Evolutionary conservation across 1,139 yeast genomes (phyloP).

Genomic region (Candida labiduridarum): DNA sequence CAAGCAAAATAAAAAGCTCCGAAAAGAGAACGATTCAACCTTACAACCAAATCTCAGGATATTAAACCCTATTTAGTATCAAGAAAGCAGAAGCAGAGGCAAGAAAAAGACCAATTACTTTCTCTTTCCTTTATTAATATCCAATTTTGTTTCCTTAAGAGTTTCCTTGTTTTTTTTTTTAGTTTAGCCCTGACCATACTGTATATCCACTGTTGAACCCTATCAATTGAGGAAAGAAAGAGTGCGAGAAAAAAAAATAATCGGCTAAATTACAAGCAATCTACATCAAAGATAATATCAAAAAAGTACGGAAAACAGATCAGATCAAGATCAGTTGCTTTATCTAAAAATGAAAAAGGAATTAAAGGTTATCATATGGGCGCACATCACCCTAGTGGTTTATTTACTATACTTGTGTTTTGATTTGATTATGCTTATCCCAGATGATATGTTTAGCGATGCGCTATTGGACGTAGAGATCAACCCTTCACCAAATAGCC

Average conservation of each 20-base stretch:
- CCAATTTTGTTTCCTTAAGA: neutral
- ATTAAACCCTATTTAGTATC: neutral
- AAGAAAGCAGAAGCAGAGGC: neutral
- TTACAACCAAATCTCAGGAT: constrained; percentile 1
- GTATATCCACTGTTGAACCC: neutral
- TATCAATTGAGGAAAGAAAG: neutral
- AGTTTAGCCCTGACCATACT: neutral
- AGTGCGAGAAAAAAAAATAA: neutral
- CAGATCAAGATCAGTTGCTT: constrained; percentile 1
- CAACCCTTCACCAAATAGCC: constrained; percentile 41
- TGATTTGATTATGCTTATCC: constrained; percentile 73
- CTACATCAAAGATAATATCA: neutral
- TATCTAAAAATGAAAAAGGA: constrained; percentile 53
- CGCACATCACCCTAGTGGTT: constrained; percentile 56
- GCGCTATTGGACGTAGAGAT: constrained; percentile 63
- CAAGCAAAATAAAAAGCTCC: neutral
- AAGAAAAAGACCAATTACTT: neutral
- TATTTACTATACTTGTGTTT: constrained; percentile 65
- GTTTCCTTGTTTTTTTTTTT: neutral
- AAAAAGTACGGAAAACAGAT: neutral
- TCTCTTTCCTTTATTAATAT: neutral
- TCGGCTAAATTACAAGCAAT: neutral
- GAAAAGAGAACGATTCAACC: neutral
- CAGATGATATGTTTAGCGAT: constrained; percentile 71
- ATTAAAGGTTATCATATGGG: constrained; percentile 58